phyloP scores from a whole-genome alignment of 2,329 filamentous ascomycete genomes.

The Fusarium sp. region DNA sequence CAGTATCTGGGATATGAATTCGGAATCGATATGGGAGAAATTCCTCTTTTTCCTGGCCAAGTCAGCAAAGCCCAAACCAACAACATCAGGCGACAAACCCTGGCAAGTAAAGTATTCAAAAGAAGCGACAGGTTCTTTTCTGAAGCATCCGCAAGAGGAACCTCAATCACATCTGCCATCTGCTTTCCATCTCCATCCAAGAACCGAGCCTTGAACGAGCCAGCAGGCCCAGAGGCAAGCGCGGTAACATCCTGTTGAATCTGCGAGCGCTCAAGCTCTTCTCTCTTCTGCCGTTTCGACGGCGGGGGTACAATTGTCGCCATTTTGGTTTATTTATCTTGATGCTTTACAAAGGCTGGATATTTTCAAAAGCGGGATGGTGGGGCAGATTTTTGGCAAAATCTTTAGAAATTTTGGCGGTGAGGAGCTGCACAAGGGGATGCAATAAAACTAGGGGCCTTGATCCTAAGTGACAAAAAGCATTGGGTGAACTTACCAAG shows the following conservation, averaged over 20 bases:
- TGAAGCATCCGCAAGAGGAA: slow-evolving; percentile 84
- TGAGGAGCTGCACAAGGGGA: too few species aligned
- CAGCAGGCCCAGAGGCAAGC: slow-evolving; percentile 70
- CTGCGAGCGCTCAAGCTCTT: slow-evolving; percentile 74
- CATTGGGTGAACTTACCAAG: too few species aligned
- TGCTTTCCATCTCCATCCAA: slow-evolving; percentile 81
- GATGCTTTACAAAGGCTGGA: slow-evolving; percentile 7
- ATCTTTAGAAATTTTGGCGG: slow-evolving; percentile 45
- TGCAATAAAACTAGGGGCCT: too few species aligned
- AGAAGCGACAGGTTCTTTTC: slow-evolving; percentile 91
- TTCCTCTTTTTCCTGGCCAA: slow-evolving; percentile 61
- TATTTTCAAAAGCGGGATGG: slow-evolving; percentile 31
- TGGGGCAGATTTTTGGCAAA: slow-evolving; percentile 46
- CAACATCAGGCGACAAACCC: slow-evolving; percentile 58
- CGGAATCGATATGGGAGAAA: slow-evolving; percentile 70
- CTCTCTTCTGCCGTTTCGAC: slow-evolving; percentile 86
- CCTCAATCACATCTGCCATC: slow-evolving; percentile 73
- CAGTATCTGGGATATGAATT: slow-evolving; percentile 64
- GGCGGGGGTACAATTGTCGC: slow-evolving; percentile 84
- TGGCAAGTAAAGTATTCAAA: slow-evolving; percentile 83
- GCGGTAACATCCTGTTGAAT: slow-evolving; percentile 79
- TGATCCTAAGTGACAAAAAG: too few species aligned
- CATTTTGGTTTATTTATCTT: slow-evolving; percentile 60
- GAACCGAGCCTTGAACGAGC: slow-evolving; percentile 87
- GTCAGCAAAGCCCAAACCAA: neutral